A percentile compares a stretch with the other conserved stretches of the same genome.
These are phyloP conservation scores for Podospora comata DNA, from an alignment of 495 filamentous ascomycete genomes.

Conservation along the genomic window DNA sequence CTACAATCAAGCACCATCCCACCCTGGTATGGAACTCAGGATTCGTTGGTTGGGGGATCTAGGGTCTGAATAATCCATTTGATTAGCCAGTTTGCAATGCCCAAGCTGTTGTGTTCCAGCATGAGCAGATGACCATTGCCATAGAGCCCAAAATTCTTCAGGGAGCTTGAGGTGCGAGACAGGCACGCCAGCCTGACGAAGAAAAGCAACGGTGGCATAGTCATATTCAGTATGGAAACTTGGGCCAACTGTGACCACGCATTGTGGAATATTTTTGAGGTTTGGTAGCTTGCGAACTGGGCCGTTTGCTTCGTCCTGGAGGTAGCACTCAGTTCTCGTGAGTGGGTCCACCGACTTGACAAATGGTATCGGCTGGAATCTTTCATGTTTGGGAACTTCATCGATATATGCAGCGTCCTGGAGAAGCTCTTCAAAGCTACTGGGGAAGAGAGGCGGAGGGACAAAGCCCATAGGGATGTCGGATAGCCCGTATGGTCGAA, in stretches of 20 bases:
- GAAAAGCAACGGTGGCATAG: slow-evolving; percentile 51
- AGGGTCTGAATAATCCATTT: not conserved
- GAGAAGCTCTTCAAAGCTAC: not conserved
- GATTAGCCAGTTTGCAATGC: slow-evolving; percentile 41
- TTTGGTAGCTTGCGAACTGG: slow-evolving; percentile 45
- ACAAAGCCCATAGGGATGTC: slow-evolving; percentile 3
- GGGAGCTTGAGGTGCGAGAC: slow-evolving; percentile 35
- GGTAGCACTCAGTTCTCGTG: slow-evolving; percentile 44
- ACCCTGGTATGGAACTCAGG: too few species aligned
- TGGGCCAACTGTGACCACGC: slow-evolving; percentile 51
- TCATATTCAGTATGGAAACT: slow-evolving; percentile 58
- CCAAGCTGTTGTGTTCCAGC: slow-evolving; percentile 58
- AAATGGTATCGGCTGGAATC: not conserved
- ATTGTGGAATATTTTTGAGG: slow-evolving; percentile 43
- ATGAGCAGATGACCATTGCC: slow-evolving; percentile 62
- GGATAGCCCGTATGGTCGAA: not conserved
- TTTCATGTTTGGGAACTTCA: too few species aligned
- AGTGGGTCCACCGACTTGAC: not conserved
- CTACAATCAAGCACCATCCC: too few species aligned
- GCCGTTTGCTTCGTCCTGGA: slow-evolving; percentile 8
- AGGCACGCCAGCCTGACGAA: slow-evolving; percentile 54
- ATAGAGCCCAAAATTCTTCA: slow-evolving; percentile 49
- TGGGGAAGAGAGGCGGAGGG: slow-evolving; percentile 1
- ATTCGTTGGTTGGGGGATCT: too few species aligned
- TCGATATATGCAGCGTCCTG: not conserved